Evolutionary conservation across 129 eudicot genomes (phyloP), one percentile per base, ranked within the genome.

Genomic region (Lonicera japonica): DNA sequence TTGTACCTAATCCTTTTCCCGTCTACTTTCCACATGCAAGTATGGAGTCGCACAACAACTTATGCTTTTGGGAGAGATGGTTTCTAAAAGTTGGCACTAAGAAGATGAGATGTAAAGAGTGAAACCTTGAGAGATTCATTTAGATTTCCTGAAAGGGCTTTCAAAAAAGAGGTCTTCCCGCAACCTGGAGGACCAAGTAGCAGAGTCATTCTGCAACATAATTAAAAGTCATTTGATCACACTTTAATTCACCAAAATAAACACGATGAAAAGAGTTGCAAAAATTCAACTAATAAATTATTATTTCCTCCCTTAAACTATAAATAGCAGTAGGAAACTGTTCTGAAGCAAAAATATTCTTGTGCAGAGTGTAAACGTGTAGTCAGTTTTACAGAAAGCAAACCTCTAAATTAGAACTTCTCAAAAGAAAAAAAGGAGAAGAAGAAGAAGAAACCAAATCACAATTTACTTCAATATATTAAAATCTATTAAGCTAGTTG

Each of bases 161-260:
- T 72, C 71, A 81, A 17, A 0, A 81, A 25, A 25, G 86, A 63
- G 54, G 77, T 81, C 69, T 81, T 81, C 40, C 86, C 86, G 63
- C 86, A 72, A 54, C 86, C 86, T 5, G 86, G 86, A 56, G 86
- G 86, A 51, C 86, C 86, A 38, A 81, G 86, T 59, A 81, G 64
- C n/a, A 81, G 64, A 60, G 82, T 81, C 69, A 81, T 69, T 47
- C 86, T 81, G 86, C 65, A 76, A 52, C 4, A 29, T 12, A 17
- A 19, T 50, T 50, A 47, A 57, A 3, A 45, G 36, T 14, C 4
- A 17, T 60, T 20, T 1, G 16, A 60, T 58, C 19, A 34, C 19
- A 34, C 48, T 21, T 1, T n/a, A 34, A 13, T 17, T 18, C 20
- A 3, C 50, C 23, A 36, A n/a, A 11, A 21, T 60, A 34, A n/a